Evolutionary conservation across 306 rosid species (phyloP), one percentile per base, ranked within the genome.

Genomic region (Medicago lupulina): DNA sequence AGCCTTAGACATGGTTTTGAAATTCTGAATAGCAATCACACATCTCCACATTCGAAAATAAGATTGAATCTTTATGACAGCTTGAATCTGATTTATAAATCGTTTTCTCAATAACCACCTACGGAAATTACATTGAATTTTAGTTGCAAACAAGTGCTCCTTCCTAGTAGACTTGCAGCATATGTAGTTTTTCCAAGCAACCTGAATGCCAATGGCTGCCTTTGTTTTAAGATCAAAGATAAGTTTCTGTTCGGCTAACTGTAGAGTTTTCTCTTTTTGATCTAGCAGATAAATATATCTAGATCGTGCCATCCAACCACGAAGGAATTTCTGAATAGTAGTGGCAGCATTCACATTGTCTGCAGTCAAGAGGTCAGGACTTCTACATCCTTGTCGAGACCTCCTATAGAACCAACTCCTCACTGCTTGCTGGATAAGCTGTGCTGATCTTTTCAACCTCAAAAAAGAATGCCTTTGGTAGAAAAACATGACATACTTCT

Each of bases 41-140:
- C 94, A 87, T 79, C 75, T 87, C 72, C 82, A 87, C 97, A 82
- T 87, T 80, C 97, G 88, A 64, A 87, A 83, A 78, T 67, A 49
- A 74, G 86, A 82, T 83, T 93, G 97, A 73, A 93, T 85, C 81
- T 75, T 85, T 70, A 88, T 61, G 47, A 61, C 43, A 53, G 97
- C 97, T 76, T 60, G 81, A 89, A 82, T 83, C 55, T 80, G 88
- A 76, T 73, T 79, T 51, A 75, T 70, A 81, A 74, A 87, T 60
- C 71, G 79, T 86, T 82, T 93, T 74, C 96, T 89, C 80, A 61
- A 63, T 21, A 87, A 71, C 94, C 93, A 83, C 41, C 86, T 68
- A 49, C 85, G 94, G 76, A 87, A 81, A 53, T 81, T 78, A 65
- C 87, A 63, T 80, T 91, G 97, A 74, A 93, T 86, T 85, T 86